Percentiles rank a stretch among this genome's conserved stretches.
Evolutionary conservation across 2,329 filamentous ascomycete genomes (phyloP).

Genomic region (Nectriaceae sp.): DNA sequence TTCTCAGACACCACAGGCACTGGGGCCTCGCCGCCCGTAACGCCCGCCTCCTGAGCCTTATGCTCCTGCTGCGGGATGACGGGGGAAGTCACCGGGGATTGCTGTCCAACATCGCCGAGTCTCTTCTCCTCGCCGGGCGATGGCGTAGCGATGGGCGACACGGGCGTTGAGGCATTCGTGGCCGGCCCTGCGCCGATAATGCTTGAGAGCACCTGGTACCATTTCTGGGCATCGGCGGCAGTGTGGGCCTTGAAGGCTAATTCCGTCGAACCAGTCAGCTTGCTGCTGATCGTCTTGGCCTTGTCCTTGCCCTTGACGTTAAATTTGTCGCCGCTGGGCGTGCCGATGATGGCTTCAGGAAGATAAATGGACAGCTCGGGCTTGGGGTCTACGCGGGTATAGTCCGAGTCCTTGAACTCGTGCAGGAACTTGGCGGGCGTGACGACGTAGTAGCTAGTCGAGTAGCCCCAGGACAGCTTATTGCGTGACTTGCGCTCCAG

Average conservation of each 20-base stretch:
- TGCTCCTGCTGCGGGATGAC: conserved; percentile 24
- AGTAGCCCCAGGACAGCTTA: conserved; percentile 76
- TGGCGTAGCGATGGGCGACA: conserved; percentile 25
- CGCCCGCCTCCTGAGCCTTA: conserved; percentile 50
- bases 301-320: conserved; percentile 94
- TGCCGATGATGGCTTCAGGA: conserved; percentile 81
- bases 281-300: conserved; percentile 76
- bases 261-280: conserved; percentile 78
- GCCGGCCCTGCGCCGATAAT: conserved; percentile 55
- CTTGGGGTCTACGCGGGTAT: conserved; percentile 67
- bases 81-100: conserved; percentile 13
- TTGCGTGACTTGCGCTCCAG: conserved; percentile 91
- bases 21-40: conserved; percentile 36
- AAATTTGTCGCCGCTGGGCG: conserved; percentile 78
- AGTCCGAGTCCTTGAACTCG: conserved; percentile 93
- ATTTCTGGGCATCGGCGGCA: conserved; percentile 76
- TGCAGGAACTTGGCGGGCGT: conserved; percentile 88
- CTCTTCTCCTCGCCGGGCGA: conserved; percentile 1
- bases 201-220: conserved; percentile 73
- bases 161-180: conserved; percentile 30
- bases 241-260: conserved; percentile 87
- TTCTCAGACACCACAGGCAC: conserved; percentile 16
- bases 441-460: conserved; percentile 84
- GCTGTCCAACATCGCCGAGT: conserved; percentile 18
- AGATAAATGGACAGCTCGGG: conserved; percentile 91